A percentile compares a stretch with the other conserved stretches of the same genome.
Conservation (phyloP, 148 eudicot genomes). For the Dianthus caryophyllus region DNA sequence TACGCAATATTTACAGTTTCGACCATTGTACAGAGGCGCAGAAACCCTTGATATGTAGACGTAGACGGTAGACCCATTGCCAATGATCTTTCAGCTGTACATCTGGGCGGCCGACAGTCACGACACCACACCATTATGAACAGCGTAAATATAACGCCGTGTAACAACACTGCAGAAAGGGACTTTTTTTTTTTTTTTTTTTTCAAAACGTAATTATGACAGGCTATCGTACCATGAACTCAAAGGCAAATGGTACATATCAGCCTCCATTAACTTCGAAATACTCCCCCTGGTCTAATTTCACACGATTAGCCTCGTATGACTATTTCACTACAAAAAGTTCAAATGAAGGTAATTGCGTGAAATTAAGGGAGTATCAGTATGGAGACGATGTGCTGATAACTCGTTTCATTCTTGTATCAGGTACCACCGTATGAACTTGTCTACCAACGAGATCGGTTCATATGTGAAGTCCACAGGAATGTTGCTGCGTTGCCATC, state of each 20-base stretch:
- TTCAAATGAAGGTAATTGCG: too few relatives aligned
- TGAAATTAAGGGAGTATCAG: too few relatives aligned
- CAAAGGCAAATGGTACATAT: not conserved
- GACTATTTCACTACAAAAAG: too few relatives aligned
- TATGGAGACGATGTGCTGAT: not conserved
- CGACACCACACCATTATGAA: not conserved
- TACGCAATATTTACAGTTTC: conserved; percentile 3
- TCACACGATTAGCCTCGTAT: too few relatives aligned
- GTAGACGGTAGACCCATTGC: not conserved
- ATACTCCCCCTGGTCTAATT: too few relatives aligned
- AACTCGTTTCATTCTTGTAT: not conserved
- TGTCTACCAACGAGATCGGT: not conserved
- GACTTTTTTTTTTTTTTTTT: not conserved
- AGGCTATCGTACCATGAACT: conserved; percentile 1
- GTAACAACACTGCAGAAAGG: conserved; percentile 1
- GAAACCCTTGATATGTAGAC: conserved; percentile 1
- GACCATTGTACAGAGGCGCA: not conserved
- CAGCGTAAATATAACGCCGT: conserved; percentile 4
- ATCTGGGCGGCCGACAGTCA: not conserved
- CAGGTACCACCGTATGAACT: not conserved
- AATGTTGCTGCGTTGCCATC: not conserved
- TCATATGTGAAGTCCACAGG: not conserved
- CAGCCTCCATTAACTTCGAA: not conserved
- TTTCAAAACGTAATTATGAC: not conserved
- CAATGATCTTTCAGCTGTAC: conserved; percentile 6